Conservation (phyloP, 352 stramenopile species). For the Phytophthora citricola region DNA sequence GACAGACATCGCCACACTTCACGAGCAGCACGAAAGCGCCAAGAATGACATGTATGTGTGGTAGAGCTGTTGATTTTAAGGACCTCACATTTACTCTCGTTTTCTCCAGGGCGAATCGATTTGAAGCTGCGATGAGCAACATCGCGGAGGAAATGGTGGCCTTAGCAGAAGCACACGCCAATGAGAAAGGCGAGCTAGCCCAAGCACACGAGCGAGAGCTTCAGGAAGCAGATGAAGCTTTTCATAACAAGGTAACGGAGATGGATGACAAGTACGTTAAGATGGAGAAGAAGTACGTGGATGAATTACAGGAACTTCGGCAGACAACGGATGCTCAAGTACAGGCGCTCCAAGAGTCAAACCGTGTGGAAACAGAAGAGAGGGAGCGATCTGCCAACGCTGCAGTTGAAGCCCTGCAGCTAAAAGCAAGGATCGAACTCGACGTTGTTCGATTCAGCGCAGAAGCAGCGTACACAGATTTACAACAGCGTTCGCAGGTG, state of each 20-base stretch:
- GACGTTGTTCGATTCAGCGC: constrained; percentile 26
- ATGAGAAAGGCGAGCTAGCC: constrained; percentile 39
- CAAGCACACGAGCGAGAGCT: constrained; percentile 36
- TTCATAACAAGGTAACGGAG: constrained; percentile 34
- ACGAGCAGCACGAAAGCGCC: constrained; percentile 46
- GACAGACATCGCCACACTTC: constrained; percentile 50
- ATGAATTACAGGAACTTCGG: constrained; percentile 50
- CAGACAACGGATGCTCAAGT: constrained; percentile 30
- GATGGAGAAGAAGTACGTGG: constrained; percentile 40
- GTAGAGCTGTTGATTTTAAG: background rate
- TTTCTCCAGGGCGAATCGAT: constrained; percentile 35
- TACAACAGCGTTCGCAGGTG: constrained; percentile 29
- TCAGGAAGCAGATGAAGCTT: constrained; percentile 27
- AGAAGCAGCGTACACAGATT: constrained; percentile 27
- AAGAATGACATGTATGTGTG: constrained; percentile 47
- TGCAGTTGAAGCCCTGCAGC: constrained; percentile 36
- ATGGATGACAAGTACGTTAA: constrained; percentile 40
- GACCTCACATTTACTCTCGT: background rate
- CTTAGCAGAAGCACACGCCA: constrained; percentile 44
- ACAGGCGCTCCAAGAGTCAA: constrained; percentile 27
- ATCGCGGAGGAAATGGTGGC: constrained; percentile 55
- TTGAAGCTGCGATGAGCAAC: constrained; percentile 48
- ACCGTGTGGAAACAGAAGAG: constrained; percentile 26
- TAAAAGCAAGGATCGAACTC: constrained; percentile 30
- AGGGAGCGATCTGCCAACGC: constrained; percentile 24